Evolutionary conservation across 116 monocot genomes (phyloP).

Genomic region (Zostera marina): DNA sequence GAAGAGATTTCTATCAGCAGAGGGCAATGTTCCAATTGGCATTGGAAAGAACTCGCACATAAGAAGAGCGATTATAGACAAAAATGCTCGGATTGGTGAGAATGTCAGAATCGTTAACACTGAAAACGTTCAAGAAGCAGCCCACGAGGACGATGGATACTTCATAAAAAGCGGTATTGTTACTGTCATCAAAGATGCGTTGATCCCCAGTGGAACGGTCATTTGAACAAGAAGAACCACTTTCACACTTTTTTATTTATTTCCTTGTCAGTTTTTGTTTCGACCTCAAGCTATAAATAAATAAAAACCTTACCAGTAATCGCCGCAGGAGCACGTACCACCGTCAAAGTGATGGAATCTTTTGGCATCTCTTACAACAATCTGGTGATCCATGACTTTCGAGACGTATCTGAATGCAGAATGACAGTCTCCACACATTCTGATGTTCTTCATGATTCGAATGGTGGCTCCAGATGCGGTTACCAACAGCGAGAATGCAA

Average conservation of each 20-base stretch:
- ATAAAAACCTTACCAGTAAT: constrained; percentile 21
- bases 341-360: constrained; percentile 24
- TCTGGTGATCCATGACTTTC: constrained; percentile 8
- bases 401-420: constrained; percentile 23
- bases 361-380: constrained; percentile 28
- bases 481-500: constrained; percentile 19
- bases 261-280: constrained; percentile 30
- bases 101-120: constrained; percentile 85
- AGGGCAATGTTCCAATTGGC: constrained; percentile 76
- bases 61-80: constrained; percentile 89
- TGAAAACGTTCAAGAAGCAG: constrained; percentile 79
- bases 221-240: constrained; percentile 13
- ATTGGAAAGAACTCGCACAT: constrained; percentile 85
- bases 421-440: constrained; percentile 32
- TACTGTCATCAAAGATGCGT: constrained; percentile 87
- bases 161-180: constrained; percentile 99
- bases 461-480: constrained; percentile 13
- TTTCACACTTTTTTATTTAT: constrained; percentile 11
- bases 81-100: constrained; percentile 91
- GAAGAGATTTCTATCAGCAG: constrained; percentile 55
- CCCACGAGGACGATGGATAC: constrained; percentile 89
- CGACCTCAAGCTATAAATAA: background rate
- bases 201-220: constrained; percentile 71
- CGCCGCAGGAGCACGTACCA: constrained; percentile 22
- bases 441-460: constrained; percentile 29